Evolutionary conservation across 306 rosid genomes (phyloP), one percentile per base, ranked within the genome.

Genomic region (Corylus heterophylla): DNA sequence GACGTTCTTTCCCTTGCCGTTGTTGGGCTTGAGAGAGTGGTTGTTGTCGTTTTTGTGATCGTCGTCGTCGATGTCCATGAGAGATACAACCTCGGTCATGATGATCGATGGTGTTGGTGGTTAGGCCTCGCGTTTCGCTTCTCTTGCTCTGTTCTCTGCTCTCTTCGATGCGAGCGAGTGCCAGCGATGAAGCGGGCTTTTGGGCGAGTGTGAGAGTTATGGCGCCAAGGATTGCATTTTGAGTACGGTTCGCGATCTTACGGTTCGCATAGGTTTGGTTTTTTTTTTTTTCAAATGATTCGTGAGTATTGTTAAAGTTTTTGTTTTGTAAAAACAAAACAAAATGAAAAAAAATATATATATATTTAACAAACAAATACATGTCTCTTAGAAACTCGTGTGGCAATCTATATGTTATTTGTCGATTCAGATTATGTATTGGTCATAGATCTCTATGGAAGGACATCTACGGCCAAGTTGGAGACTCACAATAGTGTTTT

Each of bases 61-160:
- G 74, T 78, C 87, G 78, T 52, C 82, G 83, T 94, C 97, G 76
- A 94, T 81, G 62, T 88, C 93, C 93, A 91, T 92, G 49, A 83
- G 87, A 74, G 87, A 17, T 55, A 45, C 48, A 6, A 58, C 76
- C 48, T 91, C 93, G 27, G 89, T 82, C 98, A 88, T 88, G 78
- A 50, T 61, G 54, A 51, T 17, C 51, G 58, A 37, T 66, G 58
- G 17, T 45, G 52, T 37, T 39, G 75, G 1, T 63, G 72, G 67
- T 4, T 47, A 12, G 45, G 20, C n/a, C 22, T n/a, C 72, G 51
- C 25, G 51, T 39, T 8, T 66, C 49, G 11, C 5, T 8, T 39
- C 20, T 66, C 48, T 39, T 2, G 31, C 31, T 20, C 35, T 9
- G 64, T 11, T 48, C 51, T 48, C 51, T 11, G 10, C 51, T 9